Base-by-base conservation (phyloP, 2,329 filamentous ascomycete genomes). In the Sporothrix pseudoabietina region DNA sequence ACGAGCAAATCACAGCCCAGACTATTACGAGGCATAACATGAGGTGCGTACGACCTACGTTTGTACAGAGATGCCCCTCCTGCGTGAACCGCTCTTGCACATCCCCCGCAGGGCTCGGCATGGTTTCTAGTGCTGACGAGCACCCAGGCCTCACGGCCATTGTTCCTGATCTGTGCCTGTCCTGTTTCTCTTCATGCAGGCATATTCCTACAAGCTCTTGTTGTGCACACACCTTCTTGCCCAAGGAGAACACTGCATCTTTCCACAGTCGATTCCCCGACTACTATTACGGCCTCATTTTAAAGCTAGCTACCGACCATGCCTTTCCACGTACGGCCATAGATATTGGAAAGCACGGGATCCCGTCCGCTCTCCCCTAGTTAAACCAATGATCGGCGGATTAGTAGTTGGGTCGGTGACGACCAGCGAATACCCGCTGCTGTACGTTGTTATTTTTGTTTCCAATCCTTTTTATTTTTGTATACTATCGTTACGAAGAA, bases 61-160 rank as follows among this genome's bases (percentile, higher is more conserved):
- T 55, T n/a, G 9, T n/a, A 14, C 44, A 10, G 22, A 59, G 49
- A n/a, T n/a, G 2, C 3, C 5, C n/a, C 9, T 30, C 41, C 35
- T 63, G 59, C 61, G 22, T 47, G 32, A 54, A 4, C 9, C 66
- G 4, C 47, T 54, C 19, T 35, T 54, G 30, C 32, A 22, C 16
- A n/a, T 61, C 12, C 22, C 22, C 32, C 22, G 41, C 41, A 30
- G 39, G 10, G 22, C 19, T 44, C 32, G 61, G 35, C 35, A 65
- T n/a, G 32, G 26, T 49, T 49, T 55, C 39, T 65, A 39, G 57
- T 61, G 32, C 32, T 39, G 57, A 61, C 57, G 35, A n/a, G 57
- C 57, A 10, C 5, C 7, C 47, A 49, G 14, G 22, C 52, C 9
- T 49, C 44, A 16, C 1, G 35, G 35, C 14, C 22, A 14, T 32